Evolutionary conservation across 768 basidiomycete genomes (phyloP), one percentile per base, ranked within the genome.

Genomic region (Termitomyces sp.): DNA sequence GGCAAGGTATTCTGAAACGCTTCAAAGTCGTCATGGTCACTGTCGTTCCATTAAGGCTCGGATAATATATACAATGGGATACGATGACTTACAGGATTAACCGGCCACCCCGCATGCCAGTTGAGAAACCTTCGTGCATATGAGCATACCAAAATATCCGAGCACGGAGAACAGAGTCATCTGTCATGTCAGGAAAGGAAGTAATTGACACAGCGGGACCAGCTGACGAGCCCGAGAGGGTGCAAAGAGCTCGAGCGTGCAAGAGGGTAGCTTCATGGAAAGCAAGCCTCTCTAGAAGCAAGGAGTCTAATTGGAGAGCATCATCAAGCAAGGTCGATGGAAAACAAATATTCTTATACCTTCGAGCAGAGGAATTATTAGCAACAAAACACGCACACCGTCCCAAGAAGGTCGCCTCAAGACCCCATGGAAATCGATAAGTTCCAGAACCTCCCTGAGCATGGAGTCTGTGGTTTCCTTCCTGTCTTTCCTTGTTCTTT

Each of bases 111-210:
- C 86, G 80, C 57, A 95, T 78, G 22, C 88, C 94, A 9, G 84
- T 89, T 1, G 85, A 84, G 22, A 94, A 80, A 30, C 92, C 90
- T 71, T 96, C 94, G 58, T 91, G 86, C 26, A 88, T 83, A 61
- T 93, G 84, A 7, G 89, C 85, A 64, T 94, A 96, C 90, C 92
- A 96, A 68, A 92, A 95, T 33, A 95, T 78, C 32, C 94, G 79
- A 3, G 90, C 86, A 35, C 91, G 83, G 35, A 89, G 76, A 47
- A 77, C 69, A 36, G 86, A 83, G 52, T 88, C 82, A 51, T 86
- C 84, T 35, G 79, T 75, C 48, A 75, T 80, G 55, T 78, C 74
- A 22, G 83, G 70, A 14, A 79, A 76, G 0, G 78, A 72, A 36
- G 71, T 52, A 4, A 60, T 52, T 45, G 58, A 56, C 18, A 65